Conservation (phyloP, 2,329 filamentous ascomycete genomes). For the Venturia pyrina region DNA sequence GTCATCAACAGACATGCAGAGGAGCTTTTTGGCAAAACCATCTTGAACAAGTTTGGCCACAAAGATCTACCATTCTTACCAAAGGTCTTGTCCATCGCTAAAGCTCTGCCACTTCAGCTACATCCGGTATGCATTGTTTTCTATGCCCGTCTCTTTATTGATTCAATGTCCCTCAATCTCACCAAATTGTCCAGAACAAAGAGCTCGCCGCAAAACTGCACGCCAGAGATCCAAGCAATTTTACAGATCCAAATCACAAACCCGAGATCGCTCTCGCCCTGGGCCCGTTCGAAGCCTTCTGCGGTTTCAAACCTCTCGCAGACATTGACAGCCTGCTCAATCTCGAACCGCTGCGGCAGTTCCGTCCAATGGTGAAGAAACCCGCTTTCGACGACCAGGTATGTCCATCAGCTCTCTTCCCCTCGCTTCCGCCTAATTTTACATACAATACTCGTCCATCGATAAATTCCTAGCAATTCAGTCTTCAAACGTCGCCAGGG, state of each 20-base stretch:
- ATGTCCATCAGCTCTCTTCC: no score
- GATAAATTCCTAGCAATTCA: no score
- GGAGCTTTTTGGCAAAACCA: constrained; percentile 52
- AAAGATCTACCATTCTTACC: constrained; percentile 61
- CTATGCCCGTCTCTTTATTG: no score
- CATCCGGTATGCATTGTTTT: constrained; percentile 41
- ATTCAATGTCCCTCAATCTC: neutral
- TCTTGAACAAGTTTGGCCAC: constrained; percentile 50
- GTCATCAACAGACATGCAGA: constrained; percentile 53
- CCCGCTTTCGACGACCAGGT: constrained; percentile 40
- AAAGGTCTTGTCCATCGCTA: constrained; percentile 67
- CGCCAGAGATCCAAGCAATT: constrained; percentile 51
- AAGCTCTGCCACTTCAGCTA: constrained; percentile 64
- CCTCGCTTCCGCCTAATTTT: no score
- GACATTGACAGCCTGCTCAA: constrained; percentile 46
- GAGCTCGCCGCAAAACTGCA: constrained; percentile 55
- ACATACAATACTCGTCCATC: no score
- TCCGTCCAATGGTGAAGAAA: constrained; percentile 36
- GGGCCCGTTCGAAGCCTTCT: constrained; percentile 63
- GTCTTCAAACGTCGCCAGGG: no score
- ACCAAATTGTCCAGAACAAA: constrained; percentile 40
- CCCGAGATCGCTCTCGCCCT: constrained; percentile 69
- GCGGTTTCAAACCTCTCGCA: constrained; percentile 58
- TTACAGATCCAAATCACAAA: constrained; percentile 67
- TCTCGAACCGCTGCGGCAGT: constrained; percentile 43